A percentile compares a stretch with the other conserved stretches of the same genome.
Conservation (phyloP, 2,329 filamentous ascomycete genomes). For the Bipolaris bicolor region DNA sequence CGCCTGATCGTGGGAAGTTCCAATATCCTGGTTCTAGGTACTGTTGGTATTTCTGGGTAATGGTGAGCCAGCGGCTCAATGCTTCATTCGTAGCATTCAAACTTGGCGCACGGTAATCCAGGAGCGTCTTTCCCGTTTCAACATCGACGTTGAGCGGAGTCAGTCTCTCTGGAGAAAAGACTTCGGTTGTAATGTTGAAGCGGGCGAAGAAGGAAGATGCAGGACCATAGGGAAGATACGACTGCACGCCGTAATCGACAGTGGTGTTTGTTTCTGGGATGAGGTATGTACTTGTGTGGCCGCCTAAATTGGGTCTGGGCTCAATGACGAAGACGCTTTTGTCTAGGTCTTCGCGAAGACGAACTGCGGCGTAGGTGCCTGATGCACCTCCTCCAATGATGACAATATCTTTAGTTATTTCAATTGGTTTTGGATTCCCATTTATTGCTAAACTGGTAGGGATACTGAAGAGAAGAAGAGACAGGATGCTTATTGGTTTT, state of each 20-base stretch:
- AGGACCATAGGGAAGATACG: conserved; percentile 52
- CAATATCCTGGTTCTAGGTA: conserved; percentile 31
- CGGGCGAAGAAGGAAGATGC: conserved; percentile 55
- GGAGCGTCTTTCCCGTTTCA: conserved; percentile 29
- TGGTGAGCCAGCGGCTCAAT: conserved; percentile 24
- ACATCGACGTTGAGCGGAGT: conserved; percentile 42
- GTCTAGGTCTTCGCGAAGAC: conserved; percentile 49
- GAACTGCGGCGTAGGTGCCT: conserved; percentile 53
- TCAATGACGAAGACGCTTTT: conserved; percentile 54
- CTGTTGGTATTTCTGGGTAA: conserved; percentile 26
- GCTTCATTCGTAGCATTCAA: conserved; percentile 22
- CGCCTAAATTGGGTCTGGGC: conserved; percentile 51
- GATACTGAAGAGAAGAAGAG: background rate
- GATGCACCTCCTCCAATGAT: conserved; percentile 55
- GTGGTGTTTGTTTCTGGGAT: conserved; percentile 44
- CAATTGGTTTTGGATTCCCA: background rate
- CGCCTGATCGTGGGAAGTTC: conserved; percentile 41
- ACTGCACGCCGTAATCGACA: conserved; percentile 49
- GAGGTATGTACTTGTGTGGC: conserved; percentile 57
- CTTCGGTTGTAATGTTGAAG: conserved; percentile 46
- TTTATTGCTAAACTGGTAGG: background rate
- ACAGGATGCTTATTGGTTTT: background rate
- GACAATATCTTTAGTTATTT: conserved; percentile 35
- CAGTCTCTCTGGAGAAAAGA: conserved; percentile 11
- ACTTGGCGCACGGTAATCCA: conserved; percentile 22